Conservation (phyloP, 1,284 basidiomycete genomes). For the Termitomyces sp. region DNA sequence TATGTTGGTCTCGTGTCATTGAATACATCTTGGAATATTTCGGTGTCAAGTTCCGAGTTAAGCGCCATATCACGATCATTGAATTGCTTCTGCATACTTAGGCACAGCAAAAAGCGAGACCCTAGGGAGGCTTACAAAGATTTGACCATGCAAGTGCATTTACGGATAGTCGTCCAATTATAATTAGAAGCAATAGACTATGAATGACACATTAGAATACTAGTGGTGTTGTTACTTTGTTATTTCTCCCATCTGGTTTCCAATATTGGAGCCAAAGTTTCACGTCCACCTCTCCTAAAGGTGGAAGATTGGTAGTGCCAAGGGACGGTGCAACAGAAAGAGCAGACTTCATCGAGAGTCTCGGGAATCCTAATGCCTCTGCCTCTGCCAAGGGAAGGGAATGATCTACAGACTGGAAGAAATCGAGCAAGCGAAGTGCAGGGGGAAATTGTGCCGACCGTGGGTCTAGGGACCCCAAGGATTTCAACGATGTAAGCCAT, state of each 20-base stretch:
- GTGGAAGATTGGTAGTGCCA: not conserved
- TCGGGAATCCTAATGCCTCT: constrained; percentile 14
- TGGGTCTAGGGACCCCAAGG: not conserved
- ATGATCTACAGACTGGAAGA: constrained; percentile 15
- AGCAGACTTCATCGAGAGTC: not conserved
- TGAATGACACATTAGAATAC: not conserved
- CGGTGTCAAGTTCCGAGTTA: constrained; percentile 4
- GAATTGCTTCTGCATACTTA: not conserved
- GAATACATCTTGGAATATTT: constrained; percentile 11
- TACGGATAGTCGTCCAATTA: not conserved
- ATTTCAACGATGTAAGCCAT: constrained; percentile 7
- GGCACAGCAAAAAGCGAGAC: not conserved
- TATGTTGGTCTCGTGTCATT: constrained; percentile 10
- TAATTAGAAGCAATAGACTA: not conserved
- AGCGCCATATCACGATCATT: not conserved
- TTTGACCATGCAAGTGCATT: not conserved
- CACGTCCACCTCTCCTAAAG: not conserved
- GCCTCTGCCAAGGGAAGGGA: constrained; percentile 6
- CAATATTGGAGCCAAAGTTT: not conserved
- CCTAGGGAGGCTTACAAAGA: not conserved
- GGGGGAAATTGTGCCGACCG: constrained; percentile 2
- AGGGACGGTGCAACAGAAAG: not conserved
- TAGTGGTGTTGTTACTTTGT: not conserved
- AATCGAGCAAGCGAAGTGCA: constrained; percentile 15
- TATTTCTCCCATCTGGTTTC: not conserved